Conservation (phyloP, 805 yeast species). For the Ogataea haglerorum region DNA sequence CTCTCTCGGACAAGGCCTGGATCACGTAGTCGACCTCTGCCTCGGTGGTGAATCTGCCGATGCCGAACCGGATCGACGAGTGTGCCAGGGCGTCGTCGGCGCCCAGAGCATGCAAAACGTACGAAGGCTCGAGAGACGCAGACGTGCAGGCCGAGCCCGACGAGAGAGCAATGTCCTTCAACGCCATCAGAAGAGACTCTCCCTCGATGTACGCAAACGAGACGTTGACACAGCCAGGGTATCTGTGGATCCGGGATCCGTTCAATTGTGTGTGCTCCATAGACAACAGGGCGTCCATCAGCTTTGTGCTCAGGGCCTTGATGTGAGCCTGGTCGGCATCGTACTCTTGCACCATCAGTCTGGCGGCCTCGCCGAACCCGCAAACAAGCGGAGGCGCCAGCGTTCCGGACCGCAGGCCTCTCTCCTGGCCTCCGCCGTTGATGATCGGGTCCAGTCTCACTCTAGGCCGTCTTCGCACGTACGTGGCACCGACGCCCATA, state of each 20-base stretch:
- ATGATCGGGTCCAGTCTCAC: conserved; percentile 94
- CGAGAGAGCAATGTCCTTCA: conserved; percentile 92
- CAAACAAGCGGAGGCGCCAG: conserved; percentile 94
- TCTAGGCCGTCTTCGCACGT: conserved; percentile 95
- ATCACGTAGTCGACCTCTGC: conserved; percentile 93
- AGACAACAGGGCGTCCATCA: conserved; percentile 66
- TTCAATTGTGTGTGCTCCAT: conserved; percentile 88
- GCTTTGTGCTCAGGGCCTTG: conserved; percentile 63
- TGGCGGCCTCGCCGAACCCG: conserved; percentile 97
- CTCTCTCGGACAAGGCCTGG: conserved; percentile 83
- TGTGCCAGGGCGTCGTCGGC: conserved; percentile 98
- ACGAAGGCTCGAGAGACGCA: conserved; percentile 96
- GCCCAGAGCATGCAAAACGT: conserved; percentile 93
- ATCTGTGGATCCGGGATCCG: conserved; percentile 73
- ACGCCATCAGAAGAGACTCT: conserved; percentile 94
- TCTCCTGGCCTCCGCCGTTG: conserved; percentile 98
- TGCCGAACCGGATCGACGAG: conserved; percentile 95
- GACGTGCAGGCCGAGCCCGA: conserved; percentile 99
- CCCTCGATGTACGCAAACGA: conserved; percentile 98
- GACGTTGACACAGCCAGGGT: conserved; percentile 93
- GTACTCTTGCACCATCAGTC: conserved; percentile 72
- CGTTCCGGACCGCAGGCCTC: conserved; percentile 96
- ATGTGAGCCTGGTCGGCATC: conserved; percentile 73
- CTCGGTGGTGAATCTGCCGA: conserved; percentile 96
- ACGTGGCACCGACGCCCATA: conserved; percentile 94